phyloP scores from a whole-genome alignment of 1,284 basidiomycete genomes.

The Macrocybe sp. region DNA sequence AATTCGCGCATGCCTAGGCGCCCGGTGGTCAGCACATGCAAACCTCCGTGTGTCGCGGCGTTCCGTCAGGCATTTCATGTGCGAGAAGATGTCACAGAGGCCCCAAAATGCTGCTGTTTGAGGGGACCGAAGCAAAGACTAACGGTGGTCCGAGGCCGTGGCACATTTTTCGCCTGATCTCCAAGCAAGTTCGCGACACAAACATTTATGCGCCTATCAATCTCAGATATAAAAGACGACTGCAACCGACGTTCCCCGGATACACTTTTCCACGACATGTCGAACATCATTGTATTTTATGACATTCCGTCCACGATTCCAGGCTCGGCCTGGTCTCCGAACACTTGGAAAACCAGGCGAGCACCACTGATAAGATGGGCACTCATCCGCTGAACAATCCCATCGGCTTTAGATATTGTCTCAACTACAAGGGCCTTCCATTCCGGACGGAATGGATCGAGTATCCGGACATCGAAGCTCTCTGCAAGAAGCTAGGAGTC shows the following conservation, averaged over 20 bases:
- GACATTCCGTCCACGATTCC: conserved; percentile 15
- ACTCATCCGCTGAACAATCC: conserved; percentile 32
- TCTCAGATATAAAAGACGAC: too few species aligned
- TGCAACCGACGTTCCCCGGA: too few species aligned
- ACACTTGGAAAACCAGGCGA: conserved; percentile 15
- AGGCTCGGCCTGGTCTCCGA: conserved; percentile 13
- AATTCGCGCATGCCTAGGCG: too few species aligned
- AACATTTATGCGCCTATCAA: too few species aligned
- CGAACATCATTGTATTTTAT: conserved; percentile 11
- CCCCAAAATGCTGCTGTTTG: conserved; percentile 22
- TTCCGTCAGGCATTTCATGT: conserved; percentile 19
- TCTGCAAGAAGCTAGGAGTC: conserved; percentile 27
- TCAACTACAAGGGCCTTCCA: conserved; percentile 37
- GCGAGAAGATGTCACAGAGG: conserved; percentile 22
- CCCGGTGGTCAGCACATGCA: too few species aligned
- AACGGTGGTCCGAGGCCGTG: conserved; percentile 16
- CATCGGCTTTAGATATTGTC: conserved; percentile 18
- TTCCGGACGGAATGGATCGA: conserved; percentile 38
- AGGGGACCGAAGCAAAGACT: conserved; percentile 15
- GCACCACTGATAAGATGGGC: conserved; percentile 5
- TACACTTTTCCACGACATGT: too few species aligned
- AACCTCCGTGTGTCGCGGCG: too few species aligned
- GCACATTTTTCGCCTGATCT: too few species aligned
- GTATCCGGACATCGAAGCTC: conserved; percentile 33
- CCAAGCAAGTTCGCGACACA: too few species aligned